Conservation (phyloP, 2,329 filamentous ascomycete species). For the Xylariales sp. region DNA sequence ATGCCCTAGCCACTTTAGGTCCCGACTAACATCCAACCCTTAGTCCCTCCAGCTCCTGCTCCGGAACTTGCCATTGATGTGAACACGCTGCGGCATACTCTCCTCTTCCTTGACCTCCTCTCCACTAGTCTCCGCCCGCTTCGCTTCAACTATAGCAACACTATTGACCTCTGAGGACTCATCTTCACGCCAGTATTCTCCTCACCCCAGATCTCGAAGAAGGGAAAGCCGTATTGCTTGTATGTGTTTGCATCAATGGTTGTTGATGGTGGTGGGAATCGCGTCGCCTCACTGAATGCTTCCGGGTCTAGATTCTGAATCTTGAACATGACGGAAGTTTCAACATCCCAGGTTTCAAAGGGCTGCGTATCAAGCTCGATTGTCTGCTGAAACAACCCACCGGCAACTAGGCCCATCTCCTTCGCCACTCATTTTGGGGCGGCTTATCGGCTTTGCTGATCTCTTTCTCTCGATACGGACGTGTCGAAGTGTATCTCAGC, state of each 20-base stretch:
- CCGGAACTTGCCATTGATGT: constrained; percentile 1
- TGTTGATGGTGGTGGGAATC: constrained; percentile 25
- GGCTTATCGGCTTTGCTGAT: too few relatives aligned
- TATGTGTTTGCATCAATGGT: constrained; percentile 32
- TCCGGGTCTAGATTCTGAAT: constrained; percentile 35
- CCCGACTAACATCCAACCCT: too few relatives aligned
- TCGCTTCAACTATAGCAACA: constrained; percentile 15
- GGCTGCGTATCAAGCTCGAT: constrained; percentile 10
- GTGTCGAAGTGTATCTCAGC: too few relatives aligned
- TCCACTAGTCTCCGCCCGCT: constrained; percentile 2
- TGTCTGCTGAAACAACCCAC: constrained; percentile 15
- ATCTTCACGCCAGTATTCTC: constrained; percentile 13
- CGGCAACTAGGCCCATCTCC: constrained; percentile 15
- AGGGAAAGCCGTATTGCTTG: constrained; percentile 27
- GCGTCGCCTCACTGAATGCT: constrained; percentile 30
- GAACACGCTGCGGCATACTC: constrained; percentile 3
- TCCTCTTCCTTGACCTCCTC: not conserved
- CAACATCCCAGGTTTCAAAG: constrained; percentile 7
- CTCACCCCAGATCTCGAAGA: constrained; percentile 28
- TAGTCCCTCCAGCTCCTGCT: constrained; percentile 5
- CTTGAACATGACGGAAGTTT: constrained; percentile 13
- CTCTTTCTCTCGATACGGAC: too few relatives aligned
- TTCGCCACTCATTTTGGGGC: not conserved
- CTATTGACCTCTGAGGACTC: constrained; percentile 14
- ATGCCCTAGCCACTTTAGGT: too few relatives aligned